Conservation (phyloP, 2,329 filamentous ascomycete genomes). For the Arthrobotrys sphaeroides region DNA sequence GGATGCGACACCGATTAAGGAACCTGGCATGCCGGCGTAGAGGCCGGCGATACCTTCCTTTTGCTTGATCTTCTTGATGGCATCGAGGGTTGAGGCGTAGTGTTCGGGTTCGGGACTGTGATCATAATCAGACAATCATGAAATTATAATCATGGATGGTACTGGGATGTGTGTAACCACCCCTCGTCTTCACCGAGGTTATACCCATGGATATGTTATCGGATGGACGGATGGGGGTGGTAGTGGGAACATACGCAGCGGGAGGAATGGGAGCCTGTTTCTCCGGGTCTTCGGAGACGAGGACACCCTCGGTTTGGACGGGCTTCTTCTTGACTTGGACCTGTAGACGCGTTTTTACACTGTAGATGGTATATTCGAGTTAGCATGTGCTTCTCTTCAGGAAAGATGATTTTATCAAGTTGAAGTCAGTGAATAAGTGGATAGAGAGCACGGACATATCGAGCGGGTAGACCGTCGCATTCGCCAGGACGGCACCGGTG, state of each 20-base stretch:
- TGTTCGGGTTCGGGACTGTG: slow-evolving; percentile 67
- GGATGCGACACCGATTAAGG: slow-evolving; percentile 89
- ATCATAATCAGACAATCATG: slow-evolving; percentile 4
- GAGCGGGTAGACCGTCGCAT: slow-evolving; percentile 92
- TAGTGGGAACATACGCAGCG: slow-evolving; percentile 40
- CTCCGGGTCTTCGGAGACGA: slow-evolving; percentile 43
- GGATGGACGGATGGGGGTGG: slow-evolving; percentile 12
- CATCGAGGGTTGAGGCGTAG: slow-evolving; percentile 88
- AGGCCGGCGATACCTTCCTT: slow-evolving; percentile 83
- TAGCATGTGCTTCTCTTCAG: slow-evolving; percentile 12
- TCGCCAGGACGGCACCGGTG: slow-evolving; percentile 90
- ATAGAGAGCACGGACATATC: slow-evolving; percentile 77
- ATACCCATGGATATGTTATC: background rate
- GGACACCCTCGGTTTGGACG: slow-evolving; percentile 50
- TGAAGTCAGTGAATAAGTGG: background rate
- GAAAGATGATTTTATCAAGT: background rate
- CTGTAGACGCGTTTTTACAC: slow-evolving; percentile 94
- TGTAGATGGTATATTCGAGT: slow-evolving; percentile 63
- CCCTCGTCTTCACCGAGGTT: too few relatives aligned
- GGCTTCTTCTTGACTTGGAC: slow-evolving; percentile 83
- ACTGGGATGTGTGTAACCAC: too few relatives aligned
- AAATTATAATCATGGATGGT: too few relatives aligned
- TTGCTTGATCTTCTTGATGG: slow-evolving; percentile 81
- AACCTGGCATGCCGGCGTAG: slow-evolving; percentile 87
- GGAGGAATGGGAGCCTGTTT: slow-evolving; percentile 39